Conservation (phyloP, 169 alveolate genomes). For the Nephromyces sp. region DNA sequence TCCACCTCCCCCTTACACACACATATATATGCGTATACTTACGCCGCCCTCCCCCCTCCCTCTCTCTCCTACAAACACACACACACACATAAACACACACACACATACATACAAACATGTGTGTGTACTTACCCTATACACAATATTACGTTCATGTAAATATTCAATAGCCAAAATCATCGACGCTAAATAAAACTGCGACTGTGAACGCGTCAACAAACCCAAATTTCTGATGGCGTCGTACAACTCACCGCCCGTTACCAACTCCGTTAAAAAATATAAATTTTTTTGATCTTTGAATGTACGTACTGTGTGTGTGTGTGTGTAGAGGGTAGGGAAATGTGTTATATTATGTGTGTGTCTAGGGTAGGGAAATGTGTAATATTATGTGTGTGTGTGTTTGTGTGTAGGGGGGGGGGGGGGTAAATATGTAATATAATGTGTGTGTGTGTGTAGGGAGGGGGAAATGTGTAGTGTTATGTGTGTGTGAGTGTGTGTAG, state of each 20-base stretch:
- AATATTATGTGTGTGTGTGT: too few relatives aligned
- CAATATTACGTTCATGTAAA: constrained; percentile 82
- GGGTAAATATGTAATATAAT: too few relatives aligned
- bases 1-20: background rate
- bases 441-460: too few relatives aligned
- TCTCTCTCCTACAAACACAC: background rate
- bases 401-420: too few relatives aligned
- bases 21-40: background rate
- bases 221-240: constrained; percentile 83
- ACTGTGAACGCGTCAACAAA: constrained; percentile 66
- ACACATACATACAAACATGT: background rate
- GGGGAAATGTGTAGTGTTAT: too few relatives aligned
- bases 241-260: constrained; percentile 86
- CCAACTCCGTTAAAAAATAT: constrained; percentile 80
- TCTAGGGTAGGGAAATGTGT: too few relatives aligned
- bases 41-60: background rate
- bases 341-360: too few relatives aligned
- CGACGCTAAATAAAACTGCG: constrained; percentile 82
- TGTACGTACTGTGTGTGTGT: too few relatives aligned
- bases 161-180: constrained; percentile 74
- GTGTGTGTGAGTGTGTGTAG: too few relatives aligned
- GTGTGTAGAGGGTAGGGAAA: too few relatives aligned
- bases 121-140: constrained; percentile 64
- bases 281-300: constrained; percentile 73
- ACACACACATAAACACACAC: background rate